Conservation (phyloP, 73 alveolate species). For the Paramecium sexaurelia region DNA sequence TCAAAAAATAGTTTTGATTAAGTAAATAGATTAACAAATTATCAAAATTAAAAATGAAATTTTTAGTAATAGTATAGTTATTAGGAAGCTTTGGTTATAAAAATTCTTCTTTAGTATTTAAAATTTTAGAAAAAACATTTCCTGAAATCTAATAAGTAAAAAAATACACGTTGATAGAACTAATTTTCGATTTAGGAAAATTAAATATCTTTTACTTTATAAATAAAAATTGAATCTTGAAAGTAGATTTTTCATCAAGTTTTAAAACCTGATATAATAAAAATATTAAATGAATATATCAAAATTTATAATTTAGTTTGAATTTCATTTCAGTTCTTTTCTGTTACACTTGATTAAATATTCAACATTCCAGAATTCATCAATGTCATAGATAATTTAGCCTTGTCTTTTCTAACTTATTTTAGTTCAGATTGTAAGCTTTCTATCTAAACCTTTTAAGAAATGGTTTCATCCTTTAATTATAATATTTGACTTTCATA, state of each 20-base stretch:
- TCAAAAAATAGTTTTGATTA: no score
- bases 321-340: neutral
- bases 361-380: neutral
- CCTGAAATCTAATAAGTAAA: neutral
- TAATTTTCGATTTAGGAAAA: neutral
- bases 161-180: neutral
- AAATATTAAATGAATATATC: neutral
- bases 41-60: no score
- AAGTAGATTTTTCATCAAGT: no score
- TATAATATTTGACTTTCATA: neutral
- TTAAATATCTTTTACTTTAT: neutral
- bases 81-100: no score
- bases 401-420: constrained; percentile 22
- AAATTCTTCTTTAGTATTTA: neutral
- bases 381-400: neutral
- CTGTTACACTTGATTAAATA: neutral
- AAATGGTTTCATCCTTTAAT: constrained; percentile 19
- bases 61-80: no score
- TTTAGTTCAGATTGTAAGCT: neutral
- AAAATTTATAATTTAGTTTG: no score
- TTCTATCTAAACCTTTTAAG: neutral
- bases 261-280: neutral
- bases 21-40: no score
- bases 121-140: neutral
- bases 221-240: no score